Evolutionary conservation across 2,329 filamentous ascomycete species (phyloP).

Genomic region (Aspergillus aculeatus): DNA sequence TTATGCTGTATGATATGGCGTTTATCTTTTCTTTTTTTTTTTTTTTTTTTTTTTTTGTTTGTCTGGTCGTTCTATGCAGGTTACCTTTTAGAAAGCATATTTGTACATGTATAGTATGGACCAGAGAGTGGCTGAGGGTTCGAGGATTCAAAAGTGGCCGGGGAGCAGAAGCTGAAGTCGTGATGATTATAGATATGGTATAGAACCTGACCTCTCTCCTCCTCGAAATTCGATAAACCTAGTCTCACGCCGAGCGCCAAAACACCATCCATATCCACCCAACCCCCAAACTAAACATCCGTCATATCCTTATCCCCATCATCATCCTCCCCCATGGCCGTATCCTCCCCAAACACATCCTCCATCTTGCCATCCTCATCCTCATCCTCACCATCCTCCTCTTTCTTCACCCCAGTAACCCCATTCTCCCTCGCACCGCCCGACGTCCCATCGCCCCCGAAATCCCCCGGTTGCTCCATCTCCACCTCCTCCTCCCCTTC

Average conservation of each 20-base stretch:
- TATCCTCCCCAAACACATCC: slow-evolving; percentile 48
- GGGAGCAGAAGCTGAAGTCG: background rate
- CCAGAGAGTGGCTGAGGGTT: no score
- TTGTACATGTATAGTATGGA: slow-evolving; percentile 2
- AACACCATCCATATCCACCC: background rate
- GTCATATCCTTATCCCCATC: slow-evolving; percentile 43
- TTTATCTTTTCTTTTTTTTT: background rate
- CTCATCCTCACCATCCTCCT: slow-evolving; percentile 39
- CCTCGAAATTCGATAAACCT: no score
- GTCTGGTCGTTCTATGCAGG: background rate
- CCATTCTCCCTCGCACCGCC: slow-evolving; percentile 31
- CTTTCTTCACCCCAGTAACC: slow-evolving; percentile 23
- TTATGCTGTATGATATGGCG: background rate
- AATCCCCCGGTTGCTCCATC: slow-evolving; percentile 23
- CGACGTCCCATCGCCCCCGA: slow-evolving; percentile 32
- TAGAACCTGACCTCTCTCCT: background rate
- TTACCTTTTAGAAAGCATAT: background rate
- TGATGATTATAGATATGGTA: background rate
- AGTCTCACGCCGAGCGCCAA: background rate
- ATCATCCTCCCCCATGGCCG: slow-evolving; percentile 38
- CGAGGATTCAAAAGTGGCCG: no score
- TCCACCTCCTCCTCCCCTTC: slow-evolving; percentile 50
- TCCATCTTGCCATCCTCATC: slow-evolving; percentile 50
- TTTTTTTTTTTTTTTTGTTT: background rate
- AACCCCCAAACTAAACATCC: slow-evolving; percentile 32